Conservation (phyloP, 371 early-diverging fungal genomes). For the Rhizopus stolonifer region DNA sequence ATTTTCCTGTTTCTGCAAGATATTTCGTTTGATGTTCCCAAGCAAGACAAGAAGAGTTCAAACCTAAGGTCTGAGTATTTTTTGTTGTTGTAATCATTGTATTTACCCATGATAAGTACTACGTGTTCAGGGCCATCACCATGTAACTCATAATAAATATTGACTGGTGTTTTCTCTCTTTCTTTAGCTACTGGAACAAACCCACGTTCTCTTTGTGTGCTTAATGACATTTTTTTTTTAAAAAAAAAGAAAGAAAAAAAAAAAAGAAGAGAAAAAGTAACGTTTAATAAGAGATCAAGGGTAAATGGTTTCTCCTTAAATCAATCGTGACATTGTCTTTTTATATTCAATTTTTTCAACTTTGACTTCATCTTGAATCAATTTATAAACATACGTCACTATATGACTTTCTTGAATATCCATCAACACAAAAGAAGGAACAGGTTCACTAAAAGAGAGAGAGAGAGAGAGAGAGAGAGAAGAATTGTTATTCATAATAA, state of each 20-base stretch:
- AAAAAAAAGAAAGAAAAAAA: constrained; percentile 5
- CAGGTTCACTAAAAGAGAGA: no score
- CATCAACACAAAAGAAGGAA: constrained; percentile 93
- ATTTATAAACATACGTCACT: constrained; percentile 89
- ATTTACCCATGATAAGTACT: constrained; percentile 59
- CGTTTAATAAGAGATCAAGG: no score
- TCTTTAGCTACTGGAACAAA: constrained; percentile 22
- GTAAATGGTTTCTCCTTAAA: constrained; percentile 9
- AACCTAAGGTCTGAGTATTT: constrained; percentile 18
- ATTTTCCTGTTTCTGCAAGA: constrained; percentile 54
- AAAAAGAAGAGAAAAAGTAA: constrained; percentile 6
- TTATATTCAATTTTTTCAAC: constrained; percentile 90
- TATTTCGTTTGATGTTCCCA: constrained; percentile 54
- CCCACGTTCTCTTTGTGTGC: constrained; percentile 16
- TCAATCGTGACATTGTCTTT: constrained; percentile 47
- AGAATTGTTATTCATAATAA: not conserved
- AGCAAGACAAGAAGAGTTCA: constrained; percentile 44
- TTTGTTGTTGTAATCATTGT: not conserved
- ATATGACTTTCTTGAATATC: constrained; percentile 81
- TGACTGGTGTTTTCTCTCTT: constrained; percentile 18
- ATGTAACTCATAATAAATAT: constrained; percentile 65
- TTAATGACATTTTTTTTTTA: constrained; percentile 21
- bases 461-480: no score
- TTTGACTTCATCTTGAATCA: no score
- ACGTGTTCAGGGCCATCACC: constrained; percentile 60